Evolutionary conservation across 192 early-diverging fungal genomes (phyloP), one percentile per base, ranked within the genome.

Genomic region (Lobulomyces angularis): DNA sequence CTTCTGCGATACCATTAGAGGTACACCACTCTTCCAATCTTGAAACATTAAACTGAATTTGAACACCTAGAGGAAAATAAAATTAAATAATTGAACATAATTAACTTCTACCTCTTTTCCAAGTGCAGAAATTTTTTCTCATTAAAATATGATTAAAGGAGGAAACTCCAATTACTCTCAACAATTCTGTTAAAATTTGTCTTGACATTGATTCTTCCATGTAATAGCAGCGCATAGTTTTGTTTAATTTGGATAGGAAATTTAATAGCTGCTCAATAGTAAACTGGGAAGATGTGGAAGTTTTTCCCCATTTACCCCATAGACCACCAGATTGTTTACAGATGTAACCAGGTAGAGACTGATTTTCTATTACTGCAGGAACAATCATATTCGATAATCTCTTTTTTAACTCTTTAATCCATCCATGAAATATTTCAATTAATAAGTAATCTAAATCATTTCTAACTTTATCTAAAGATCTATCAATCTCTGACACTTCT

Each of bases 21-120:
- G 90, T 92, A 77, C 91, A 97, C 96, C 96, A 99, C 56, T 99
- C 96, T 60, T 95, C 88, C 46, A 99, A 77, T 16, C 90, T 76
- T 2, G 86, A 85, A 33, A 97, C 81, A 45, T 99, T 99, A 68
- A 94, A 99, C 67, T 97, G 92, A 51, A 99, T 92, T 73, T 99
- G 96, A 74, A 93, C 90, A 19, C 79, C 79, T 77, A 46, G 16
- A 19, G 12, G 28, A 37, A 43, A 3, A 47, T 14, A 16, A 8
- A 16, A 52, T 24, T 7, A 43, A 48, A 12, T 25, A 55, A 8
- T 1, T 19, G 20, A n/a, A 24, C 8, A n/a, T 7, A 34, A 20
- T 51, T 53, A 14, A 25, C 26, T 50, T n/a, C 24, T 35, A 56
- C 89, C 89, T 52, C 95, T 82, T 63, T 99, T 96, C 89, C 92